These are phyloP conservation scores for Carex kokanica DNA, from an alignment of 176 grass and related monocot species.

Conservation along the genomic window DNA sequence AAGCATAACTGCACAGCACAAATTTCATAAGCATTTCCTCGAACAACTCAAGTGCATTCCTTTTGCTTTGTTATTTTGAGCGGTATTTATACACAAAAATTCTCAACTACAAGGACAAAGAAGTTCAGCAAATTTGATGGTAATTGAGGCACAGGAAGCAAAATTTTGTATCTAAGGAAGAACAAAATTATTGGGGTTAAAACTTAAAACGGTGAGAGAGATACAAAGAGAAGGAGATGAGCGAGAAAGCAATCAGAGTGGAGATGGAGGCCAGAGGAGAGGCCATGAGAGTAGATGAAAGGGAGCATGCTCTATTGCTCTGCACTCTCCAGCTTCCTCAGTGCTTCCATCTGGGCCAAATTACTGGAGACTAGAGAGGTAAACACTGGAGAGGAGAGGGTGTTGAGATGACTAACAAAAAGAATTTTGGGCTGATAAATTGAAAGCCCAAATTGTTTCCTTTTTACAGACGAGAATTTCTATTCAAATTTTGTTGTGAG, in stretches of 20 bases:
- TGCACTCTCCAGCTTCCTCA: constrained; percentile 63
- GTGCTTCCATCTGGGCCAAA: constrained; percentile 52
- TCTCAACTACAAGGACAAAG: background rate
- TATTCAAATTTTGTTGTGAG: too few relatives aligned
- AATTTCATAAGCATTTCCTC: background rate
- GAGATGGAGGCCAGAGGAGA: constrained; percentile 13
- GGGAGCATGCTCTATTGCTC: constrained; percentile 52
- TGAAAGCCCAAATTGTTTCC: too few relatives aligned
- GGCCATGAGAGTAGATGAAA: constrained; percentile 41
- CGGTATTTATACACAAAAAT: background rate
- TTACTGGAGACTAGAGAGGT: background rate
- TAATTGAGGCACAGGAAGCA: background rate
- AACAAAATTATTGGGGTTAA: background rate
- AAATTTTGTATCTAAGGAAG: background rate
- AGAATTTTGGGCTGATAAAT: too few relatives aligned
- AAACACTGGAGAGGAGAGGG: background rate
- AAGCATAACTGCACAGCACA: background rate
- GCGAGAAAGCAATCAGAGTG: constrained; percentile 54
- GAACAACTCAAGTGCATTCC: background rate
- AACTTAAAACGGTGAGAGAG: background rate
- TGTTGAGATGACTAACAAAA: background rate
- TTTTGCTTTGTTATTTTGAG: background rate
- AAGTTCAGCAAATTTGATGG: background rate
- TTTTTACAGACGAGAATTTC: too few relatives aligned
- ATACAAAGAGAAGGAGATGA: constrained; percentile 67